Evolutionary conservation across 176 grass and related monocot genomes (phyloP).

Genomic region (Phyllostachys edulis): DNA sequence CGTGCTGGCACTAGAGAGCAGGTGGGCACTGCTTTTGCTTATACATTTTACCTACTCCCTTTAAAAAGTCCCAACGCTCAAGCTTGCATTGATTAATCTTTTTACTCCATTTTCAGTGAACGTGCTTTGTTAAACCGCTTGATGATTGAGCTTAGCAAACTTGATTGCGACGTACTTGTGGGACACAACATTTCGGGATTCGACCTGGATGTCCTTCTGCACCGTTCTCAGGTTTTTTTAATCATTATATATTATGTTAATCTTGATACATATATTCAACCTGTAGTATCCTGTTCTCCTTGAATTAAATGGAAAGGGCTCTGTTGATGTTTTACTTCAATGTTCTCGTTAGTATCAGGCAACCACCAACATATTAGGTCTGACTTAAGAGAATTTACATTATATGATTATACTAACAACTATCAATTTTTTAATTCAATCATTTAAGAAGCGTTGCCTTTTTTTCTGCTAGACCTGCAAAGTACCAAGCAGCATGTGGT

Average conservation of each 20-base stretch:
- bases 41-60: conserved; percentile 1
- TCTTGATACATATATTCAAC: neutral
- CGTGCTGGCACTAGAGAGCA: conserved; percentile 79
- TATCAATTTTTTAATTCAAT: conserved; percentile 4
- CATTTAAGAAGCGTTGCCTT: neutral
- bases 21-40: conserved; percentile 33
- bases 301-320: conserved; percentile 22
- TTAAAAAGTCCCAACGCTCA: neutral
- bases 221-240: conserved; percentile 79
- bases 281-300: conserved; percentile 8
- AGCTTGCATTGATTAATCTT: conserved; percentile 16
- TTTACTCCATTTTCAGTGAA: conserved; percentile 61
- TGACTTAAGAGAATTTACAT: neutral
- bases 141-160: conserved; percentile 92
- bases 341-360: conserved; percentile 5
- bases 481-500: conserved; percentile 87
- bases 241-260: neutral
- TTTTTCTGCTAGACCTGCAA: conserved; percentile 69
- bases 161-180: conserved; percentile 93
- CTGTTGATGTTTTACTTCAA: conserved; percentile 16
- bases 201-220: conserved; percentile 91
- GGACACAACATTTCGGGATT: conserved; percentile 99
- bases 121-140: conserved; percentile 93
- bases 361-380: neutral
- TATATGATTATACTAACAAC: neutral